Conservation (phyloP, 2,329 filamentous ascomycete species). For the Pseudocercospora fuligena region DNA sequence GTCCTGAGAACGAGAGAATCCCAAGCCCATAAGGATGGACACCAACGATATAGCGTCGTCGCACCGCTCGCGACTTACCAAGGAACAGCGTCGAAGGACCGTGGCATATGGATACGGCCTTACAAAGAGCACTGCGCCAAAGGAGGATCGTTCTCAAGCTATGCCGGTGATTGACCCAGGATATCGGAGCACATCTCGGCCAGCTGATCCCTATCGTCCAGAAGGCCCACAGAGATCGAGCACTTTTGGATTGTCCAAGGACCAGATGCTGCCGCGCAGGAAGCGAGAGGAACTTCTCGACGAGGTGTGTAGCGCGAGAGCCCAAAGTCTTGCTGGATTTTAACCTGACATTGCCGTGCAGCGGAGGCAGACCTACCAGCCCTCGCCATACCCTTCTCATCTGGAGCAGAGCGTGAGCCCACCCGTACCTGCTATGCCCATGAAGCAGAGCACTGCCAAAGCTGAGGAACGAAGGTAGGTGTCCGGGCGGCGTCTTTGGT, state of each 20-base stretch:
- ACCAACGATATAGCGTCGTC: background rate
- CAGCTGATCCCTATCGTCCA: background rate
- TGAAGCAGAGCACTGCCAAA: background rate
- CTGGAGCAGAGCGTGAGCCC: background rate
- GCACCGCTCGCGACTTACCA: background rate
- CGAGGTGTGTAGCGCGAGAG: background rate
- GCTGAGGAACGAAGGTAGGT: background rate
- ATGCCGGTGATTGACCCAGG: background rate
- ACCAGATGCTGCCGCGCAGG: constrained; percentile 7
- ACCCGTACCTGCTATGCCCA: background rate
- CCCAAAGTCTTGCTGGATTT: background rate
- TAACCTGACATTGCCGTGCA: background rate
- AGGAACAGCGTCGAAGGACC: background rate
- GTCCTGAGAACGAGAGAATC: background rate
- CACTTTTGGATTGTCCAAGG: background rate
- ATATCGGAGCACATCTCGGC: background rate
- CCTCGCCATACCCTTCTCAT: background rate
- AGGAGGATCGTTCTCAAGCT: background rate
- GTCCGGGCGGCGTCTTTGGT: background rate
- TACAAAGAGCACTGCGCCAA: background rate
- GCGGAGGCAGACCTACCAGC: background rate
- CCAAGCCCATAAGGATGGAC: background rate
- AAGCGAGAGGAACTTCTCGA: constrained; percentile 10
- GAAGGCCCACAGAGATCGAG: background rate
- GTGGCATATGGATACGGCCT: constrained; percentile 3